Evolutionary conservation across 176 grass and related monocot genomes (phyloP).

Genomic region (Microstegium vimineum): DNA sequence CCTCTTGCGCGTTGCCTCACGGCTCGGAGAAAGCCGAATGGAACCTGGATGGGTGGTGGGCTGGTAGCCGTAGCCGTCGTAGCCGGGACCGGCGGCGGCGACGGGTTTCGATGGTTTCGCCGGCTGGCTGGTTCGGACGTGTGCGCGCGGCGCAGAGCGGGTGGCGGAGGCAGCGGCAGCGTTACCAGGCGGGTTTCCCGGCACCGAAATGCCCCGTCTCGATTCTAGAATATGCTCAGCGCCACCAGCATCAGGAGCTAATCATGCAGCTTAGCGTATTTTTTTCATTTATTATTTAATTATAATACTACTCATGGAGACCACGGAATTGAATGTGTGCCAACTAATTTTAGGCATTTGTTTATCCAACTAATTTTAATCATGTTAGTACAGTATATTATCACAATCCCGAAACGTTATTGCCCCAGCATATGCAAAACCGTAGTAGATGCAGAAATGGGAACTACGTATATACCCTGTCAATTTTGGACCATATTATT

Average conservation of each 20-base stretch:
- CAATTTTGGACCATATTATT: background rate
- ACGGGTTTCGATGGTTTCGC: background rate
- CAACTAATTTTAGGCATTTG: background rate
- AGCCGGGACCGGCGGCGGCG: background rate
- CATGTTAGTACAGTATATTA: too few species aligned
- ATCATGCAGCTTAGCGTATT: background rate
- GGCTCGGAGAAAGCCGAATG: background rate
- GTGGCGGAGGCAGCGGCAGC: background rate
- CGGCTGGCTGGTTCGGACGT: background rate
- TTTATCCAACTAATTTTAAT: too few species aligned
- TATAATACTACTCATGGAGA: too few species aligned
- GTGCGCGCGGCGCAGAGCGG: background rate
- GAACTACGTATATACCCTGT: background rate
- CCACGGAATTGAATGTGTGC: background rate
- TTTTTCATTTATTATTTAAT: too few species aligned
- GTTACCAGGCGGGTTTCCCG: background rate
- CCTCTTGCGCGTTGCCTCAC: constrained; percentile 12
- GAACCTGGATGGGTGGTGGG: background rate
- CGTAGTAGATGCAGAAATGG: background rate
- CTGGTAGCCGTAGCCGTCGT: background rate
- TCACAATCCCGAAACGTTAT: too few species aligned
- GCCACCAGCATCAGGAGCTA: background rate
- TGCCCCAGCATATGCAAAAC: too few species aligned
- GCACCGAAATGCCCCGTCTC: background rate
- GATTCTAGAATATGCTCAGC: constrained; percentile 20